Conservation (phyloP, 2,329 filamentous ascomycete species). For the Parascedosporium putredinis region DNA sequence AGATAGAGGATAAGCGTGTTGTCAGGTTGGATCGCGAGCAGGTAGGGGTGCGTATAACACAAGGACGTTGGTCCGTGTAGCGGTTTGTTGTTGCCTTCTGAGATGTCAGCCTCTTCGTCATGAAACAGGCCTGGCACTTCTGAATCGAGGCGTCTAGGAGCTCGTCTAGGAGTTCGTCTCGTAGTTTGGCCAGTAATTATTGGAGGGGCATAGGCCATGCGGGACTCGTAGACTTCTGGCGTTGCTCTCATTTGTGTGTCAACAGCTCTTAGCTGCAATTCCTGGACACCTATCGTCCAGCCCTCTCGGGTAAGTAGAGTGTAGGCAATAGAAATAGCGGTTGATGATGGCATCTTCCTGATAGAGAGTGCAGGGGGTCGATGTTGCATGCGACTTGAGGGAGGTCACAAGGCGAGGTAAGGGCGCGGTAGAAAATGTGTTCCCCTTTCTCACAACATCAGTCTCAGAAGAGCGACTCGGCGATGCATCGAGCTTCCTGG, state of each 20-base stretch:
- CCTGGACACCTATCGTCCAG: constrained; percentile 89
- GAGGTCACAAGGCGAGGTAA: constrained; percentile 54
- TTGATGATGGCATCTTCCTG: constrained; percentile 49
- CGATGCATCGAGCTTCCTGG: not conserved
- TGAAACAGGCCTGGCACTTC: constrained; percentile 9
- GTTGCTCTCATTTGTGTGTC: constrained; percentile 12
- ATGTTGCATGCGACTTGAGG: constrained; percentile 68
- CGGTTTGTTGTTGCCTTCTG: constrained; percentile 11
- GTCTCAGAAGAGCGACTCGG: not conserved
- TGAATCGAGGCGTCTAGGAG: no score
- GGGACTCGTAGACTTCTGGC: constrained; percentile 23
- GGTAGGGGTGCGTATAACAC: constrained; percentile 71
- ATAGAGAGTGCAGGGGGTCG: constrained; percentile 71
- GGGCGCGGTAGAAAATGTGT: constrained; percentile 13
- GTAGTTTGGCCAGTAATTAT: constrained; percentile 16
- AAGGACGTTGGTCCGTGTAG: constrained; percentile 51
- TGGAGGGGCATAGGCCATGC: constrained; percentile 26
- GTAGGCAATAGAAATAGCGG: constrained; percentile 80
- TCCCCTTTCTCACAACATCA: not conserved
- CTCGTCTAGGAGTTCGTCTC: constrained; percentile 3
- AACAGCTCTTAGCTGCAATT: constrained; percentile 50
- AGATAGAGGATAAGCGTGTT: constrained; percentile 80
- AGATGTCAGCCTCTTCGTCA: constrained; percentile 7
- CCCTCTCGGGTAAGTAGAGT: constrained; percentile 68
- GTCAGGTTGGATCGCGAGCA: constrained; percentile 73